A percentile compares a stretch with the other conserved stretches of the same genome.
phyloP scores from a whole-genome alignment of 2,329 filamentous ascomycete genomes.

The Nigrospora oryzae region DNA sequence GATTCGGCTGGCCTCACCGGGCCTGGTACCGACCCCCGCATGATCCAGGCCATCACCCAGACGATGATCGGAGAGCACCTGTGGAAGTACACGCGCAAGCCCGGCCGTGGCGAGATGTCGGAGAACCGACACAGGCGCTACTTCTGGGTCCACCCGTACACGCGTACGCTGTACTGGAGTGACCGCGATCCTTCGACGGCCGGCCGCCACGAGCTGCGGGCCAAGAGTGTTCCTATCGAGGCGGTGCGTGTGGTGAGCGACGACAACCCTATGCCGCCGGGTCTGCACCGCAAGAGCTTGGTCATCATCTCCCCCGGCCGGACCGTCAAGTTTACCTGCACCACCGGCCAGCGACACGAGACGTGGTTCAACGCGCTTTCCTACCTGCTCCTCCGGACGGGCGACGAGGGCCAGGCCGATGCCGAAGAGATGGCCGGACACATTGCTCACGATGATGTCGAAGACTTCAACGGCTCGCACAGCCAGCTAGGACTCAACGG shows the following conservation, averaged over 20 bases:
- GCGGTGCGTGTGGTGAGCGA: slow-evolving; percentile 86
- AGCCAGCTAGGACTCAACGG: slow-evolving; percentile 27
- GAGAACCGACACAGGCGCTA: slow-evolving; percentile 86
- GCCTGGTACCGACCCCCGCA: slow-evolving; percentile 78
- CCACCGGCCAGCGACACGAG: slow-evolving; percentile 89
- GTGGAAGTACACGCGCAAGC: slow-evolving; percentile 97
- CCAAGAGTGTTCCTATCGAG: slow-evolving; percentile 91
- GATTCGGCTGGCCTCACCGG: slow-evolving; percentile 48
- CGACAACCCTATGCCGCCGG: slow-evolving; percentile 91
- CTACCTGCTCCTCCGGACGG: slow-evolving; percentile 77
- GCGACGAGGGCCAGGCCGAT: slow-evolving; percentile 53
- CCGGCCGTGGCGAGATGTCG: slow-evolving; percentile 82
- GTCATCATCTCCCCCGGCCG: slow-evolving; percentile 84
- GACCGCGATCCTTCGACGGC: slow-evolving; percentile 75
- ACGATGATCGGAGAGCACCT: slow-evolving; percentile 99
- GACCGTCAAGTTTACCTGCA: slow-evolving; percentile 86
- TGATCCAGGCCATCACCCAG: slow-evolving; percentile 98
- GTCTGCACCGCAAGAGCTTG: slow-evolving; percentile 88
- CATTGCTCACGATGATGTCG: slow-evolving; percentile 53
- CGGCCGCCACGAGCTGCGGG: slow-evolving; percentile 64
- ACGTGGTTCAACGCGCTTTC: slow-evolving; percentile 98
- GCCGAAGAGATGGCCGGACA: slow-evolving; percentile 49
- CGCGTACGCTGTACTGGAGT: slow-evolving; percentile 93
- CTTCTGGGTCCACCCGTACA: slow-evolving; percentile 99
- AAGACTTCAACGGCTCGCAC: slow-evolving; percentile 74